phyloP scores from a whole-genome alignment of 2,329 filamentous ascomycete species.

The Rosellinia necatrix region DNA sequence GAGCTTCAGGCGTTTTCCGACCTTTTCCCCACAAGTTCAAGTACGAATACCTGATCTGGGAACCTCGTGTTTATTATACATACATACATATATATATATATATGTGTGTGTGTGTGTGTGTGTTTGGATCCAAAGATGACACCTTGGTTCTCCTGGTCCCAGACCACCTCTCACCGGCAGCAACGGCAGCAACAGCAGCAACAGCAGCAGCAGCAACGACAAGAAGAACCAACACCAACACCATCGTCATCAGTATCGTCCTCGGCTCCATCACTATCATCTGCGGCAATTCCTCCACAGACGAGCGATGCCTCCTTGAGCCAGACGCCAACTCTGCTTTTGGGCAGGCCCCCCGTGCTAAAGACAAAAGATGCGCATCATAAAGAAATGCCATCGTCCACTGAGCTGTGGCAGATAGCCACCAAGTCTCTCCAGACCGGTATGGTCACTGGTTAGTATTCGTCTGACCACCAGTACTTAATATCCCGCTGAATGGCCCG shows the following conservation, averaged over 20 bases:
- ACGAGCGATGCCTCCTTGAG: conserved; percentile 2
- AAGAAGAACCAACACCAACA: background rate
- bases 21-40: no score
- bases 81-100: no score
- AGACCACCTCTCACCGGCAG: conserved; percentile 20
- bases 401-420: conserved; percentile 36
- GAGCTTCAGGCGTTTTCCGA: no score
- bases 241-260: conserved; percentile 11
- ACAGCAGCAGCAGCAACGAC: conserved; percentile 15
- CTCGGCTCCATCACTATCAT: conserved; percentile 7
- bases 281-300: conserved; percentile 13
- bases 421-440: conserved; percentile 38
- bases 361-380: conserved; percentile 7
- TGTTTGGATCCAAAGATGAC: conserved; percentile 22
- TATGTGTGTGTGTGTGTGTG: no score
- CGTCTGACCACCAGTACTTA: background rate
- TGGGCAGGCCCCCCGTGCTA: background rate
- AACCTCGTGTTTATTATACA: no score
- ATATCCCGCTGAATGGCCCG: conserved; percentile 30
- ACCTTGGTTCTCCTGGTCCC: conserved; percentile 23
- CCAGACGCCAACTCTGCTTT: background rate
- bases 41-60: no score
- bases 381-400: conserved; percentile 31
- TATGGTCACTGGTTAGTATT: conserved; percentile 34
- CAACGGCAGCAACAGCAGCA: background rate